phyloP scores from a whole-genome alignment of 1,284 basidiomycete genomes.

The Takashimella tepidaria region DNA sequence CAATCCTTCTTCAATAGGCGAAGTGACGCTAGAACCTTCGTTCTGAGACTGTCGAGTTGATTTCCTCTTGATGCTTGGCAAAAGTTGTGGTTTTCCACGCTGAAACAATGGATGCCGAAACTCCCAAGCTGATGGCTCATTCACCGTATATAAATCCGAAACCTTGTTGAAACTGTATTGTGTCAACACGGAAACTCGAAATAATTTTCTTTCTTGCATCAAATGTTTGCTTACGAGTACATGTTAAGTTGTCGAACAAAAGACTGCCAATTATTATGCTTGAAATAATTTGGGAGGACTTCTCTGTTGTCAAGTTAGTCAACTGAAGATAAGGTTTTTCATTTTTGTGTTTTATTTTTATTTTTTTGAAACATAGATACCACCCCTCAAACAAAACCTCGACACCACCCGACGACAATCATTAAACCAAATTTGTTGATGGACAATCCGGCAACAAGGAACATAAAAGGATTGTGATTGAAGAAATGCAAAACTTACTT shows the following conservation, averaged over 20 bases:
- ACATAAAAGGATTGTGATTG: neutral
- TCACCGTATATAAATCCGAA: conserved; percentile 42
- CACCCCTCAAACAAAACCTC: neutral
- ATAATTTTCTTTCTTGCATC: neutral
- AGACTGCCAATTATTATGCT: conserved; percentile 50
- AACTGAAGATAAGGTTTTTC: too few relatives aligned
- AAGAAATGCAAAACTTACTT: conserved; percentile 26
- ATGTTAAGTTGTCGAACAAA: conserved; percentile 50
- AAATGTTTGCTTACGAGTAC: conserved; percentile 44
- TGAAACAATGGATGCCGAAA: conserved; percentile 49
- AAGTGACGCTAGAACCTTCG: conserved; percentile 14
- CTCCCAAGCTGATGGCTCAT: conserved; percentile 48
- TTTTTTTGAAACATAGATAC: neutral
- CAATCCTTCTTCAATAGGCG: conserved; percentile 23
- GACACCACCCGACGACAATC: neutral
- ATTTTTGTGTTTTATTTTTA: too few relatives aligned
- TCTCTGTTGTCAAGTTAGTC: conserved; percentile 21
- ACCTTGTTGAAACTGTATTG: conserved; percentile 45
- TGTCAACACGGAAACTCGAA: neutral
- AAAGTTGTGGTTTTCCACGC: conserved; percentile 44
- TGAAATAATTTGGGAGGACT: conserved; percentile 49
- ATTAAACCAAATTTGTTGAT: too few relatives aligned
- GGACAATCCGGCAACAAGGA: too few relatives aligned
- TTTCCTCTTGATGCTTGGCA: conserved; percentile 47
- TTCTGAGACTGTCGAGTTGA: conserved; percentile 28